A percentile compares a stretch with the other conserved stretches of the same genome.
Conservation (phyloP, 23 red algal genomes). For the Porphyridium purpureum region DNA sequence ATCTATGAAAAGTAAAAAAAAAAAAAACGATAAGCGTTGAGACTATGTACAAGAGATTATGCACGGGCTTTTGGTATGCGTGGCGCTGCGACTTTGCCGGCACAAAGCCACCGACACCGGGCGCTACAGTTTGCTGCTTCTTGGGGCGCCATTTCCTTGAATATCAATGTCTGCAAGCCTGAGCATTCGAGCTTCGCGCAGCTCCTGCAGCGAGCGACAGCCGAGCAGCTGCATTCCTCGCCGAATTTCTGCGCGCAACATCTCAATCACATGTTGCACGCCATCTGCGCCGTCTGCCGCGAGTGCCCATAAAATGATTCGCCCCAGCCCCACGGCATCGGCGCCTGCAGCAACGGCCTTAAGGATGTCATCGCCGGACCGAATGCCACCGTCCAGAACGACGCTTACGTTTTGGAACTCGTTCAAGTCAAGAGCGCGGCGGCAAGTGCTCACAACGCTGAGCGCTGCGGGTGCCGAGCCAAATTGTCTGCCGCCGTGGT, state of each 20-base stretch:
- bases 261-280: conserved; percentile 1
- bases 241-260: conserved; percentile 2
- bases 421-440: not conserved
- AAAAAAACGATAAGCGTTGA: no score
- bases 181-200: no score
- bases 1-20: no score
- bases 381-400: conserved; percentile 9
- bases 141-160: no score
- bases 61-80: no score
- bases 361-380: conserved; percentile 5
- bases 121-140: no score
- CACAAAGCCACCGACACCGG: no score
- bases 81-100: no score
- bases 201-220: no score
- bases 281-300: not conserved
- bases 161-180: no score
- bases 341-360: conserved; percentile 7
- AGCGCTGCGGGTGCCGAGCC: conserved; percentile 2
- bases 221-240: conserved; percentile 8
- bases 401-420: not conserved
- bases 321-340: conserved; percentile 7
- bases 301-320: conserved; percentile 9
- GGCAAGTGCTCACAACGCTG: not conserved
- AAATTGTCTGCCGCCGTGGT: conserved; percentile 14
- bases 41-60: no score